Evolutionary conservation across 176 grass and related monocot genomes (phyloP), one percentile per base, ranked within the genome.

Genomic region (Juncus effusus): DNA sequence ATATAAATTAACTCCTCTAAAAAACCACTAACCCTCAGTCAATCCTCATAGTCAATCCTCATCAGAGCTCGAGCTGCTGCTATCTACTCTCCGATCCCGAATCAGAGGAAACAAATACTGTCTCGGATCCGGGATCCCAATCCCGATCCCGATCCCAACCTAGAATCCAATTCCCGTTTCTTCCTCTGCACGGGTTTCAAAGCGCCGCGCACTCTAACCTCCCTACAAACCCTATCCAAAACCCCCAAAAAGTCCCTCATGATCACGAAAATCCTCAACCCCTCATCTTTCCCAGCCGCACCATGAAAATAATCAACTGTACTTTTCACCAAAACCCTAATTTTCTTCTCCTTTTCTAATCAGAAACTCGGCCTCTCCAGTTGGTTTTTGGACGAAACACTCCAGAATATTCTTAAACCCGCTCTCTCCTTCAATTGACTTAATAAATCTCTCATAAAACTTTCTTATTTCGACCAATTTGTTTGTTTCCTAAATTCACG

Each of bases 231-330:
- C 78, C 73, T 99, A 42, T 89, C 94, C 59, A 91, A 69, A 77
- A 99, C 89, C 52, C 63, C 52, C 14, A 99, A 79, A 54, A 89
- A 93, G 65, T 99, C 85, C 38, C 88, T 72, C 15, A 93, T 80
- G 10, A 99, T 49, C 16, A 86, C 83, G 73, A 99, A 99, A 75
- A 99, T 75, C 10, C 81, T 76, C 13, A 99, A 64, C 4, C 88
- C 85, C 73, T 99, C 94, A 2, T 93, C 94, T 59, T 99, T 99
- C 7, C 77, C 80, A 12, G n/a, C n/a, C n/a, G n/a, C n/a, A n/a
- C 87, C 87, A 13, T 92, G 88, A 66, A 97, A 97, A 80, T 70
- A 97, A 60, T 89, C 69, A 0, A 73, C 80, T 10, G 85, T 97
- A 11, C 42, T 63, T 57, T 79, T 78, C 3, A 99, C 85, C 57